Evolutionary conservation across 495 filamentous ascomycete species (phyloP).

Genomic region (Acidomyces sp.): DNA sequence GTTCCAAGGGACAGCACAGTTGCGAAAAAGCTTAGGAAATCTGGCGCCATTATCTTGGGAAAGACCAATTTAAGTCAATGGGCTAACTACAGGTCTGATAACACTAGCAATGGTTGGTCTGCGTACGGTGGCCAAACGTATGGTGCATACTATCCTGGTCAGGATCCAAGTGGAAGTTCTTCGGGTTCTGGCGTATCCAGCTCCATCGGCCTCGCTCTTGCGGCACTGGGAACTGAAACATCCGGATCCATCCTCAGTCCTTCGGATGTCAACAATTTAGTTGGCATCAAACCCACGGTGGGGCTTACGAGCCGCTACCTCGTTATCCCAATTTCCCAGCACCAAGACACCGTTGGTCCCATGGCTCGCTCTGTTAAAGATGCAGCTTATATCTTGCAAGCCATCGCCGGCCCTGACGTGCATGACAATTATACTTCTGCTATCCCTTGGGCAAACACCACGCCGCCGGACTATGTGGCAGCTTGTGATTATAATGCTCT

Average conservation of each 20-base stretch:
- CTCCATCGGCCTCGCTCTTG: conserved; percentile 38
- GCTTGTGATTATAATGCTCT: conserved; percentile 38
- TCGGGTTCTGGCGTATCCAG: conserved; percentile 40
- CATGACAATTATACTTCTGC: conserved; percentile 42
- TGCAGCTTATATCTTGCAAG: conserved; percentile 50
- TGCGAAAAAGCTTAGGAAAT: conserved; percentile 28
- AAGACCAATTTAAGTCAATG: conserved; percentile 45
- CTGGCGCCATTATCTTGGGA: conserved; percentile 35
- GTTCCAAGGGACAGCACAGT: conserved; percentile 26
- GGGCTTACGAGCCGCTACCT: conserved; percentile 50
- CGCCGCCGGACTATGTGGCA: conserved; percentile 37
- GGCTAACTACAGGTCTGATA: conserved; percentile 39
- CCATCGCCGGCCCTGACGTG: conserved; percentile 43
- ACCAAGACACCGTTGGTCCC: conserved; percentile 53
- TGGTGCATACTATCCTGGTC: conserved; percentile 37
- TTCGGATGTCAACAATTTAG: conserved; percentile 29
- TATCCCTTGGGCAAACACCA: conserved; percentile 30
- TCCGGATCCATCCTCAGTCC: conserved; percentile 30
- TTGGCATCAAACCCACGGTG: conserved; percentile 54
- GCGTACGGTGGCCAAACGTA: conserved; percentile 40
- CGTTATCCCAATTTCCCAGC: conserved; percentile 49
- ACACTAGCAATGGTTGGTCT: conserved; percentile 43
- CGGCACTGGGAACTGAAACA: conserved; percentile 38
- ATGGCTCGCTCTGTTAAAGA: conserved; percentile 54
- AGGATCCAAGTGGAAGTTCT: conserved; percentile 43